A percentile compares a stretch with the other conserved stretches of the same genome.
These are phyloP conservation scores for Cornus florida DNA, from an alignment of 148 eudicot genomes.

Conservation along the genomic window DNA sequence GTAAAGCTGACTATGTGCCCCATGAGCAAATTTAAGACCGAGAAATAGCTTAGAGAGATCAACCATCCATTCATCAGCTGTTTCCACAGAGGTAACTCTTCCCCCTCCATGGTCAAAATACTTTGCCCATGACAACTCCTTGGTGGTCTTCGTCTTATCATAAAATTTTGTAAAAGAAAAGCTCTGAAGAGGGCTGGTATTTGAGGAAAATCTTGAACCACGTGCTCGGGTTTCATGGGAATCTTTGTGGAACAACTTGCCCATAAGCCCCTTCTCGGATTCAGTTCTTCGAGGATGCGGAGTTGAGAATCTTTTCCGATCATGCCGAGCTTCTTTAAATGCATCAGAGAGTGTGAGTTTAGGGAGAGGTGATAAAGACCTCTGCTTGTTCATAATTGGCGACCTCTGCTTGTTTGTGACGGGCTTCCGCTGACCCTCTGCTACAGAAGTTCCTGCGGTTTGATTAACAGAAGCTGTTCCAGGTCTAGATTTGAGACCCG, in stretches of 20 bases:
- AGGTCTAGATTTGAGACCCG: conserved; percentile 39
- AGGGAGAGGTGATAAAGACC: conserved; percentile 69
- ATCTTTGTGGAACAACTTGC: conserved; percentile 35
- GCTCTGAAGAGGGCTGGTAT: conserved; percentile 54
- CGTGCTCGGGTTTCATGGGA: conserved; percentile 23
- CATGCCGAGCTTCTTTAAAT: conserved; percentile 71
- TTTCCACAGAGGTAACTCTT: conserved; percentile 70
- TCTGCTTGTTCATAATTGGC: conserved; percentile 27
- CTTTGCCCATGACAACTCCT: conserved; percentile 68
- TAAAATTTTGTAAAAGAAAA: conserved; percentile 41
- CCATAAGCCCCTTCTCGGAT: conserved; percentile 38
- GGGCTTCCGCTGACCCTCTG: conserved; percentile 43
- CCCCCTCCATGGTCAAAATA: conserved; percentile 80
- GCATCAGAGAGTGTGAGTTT: conserved; percentile 50
- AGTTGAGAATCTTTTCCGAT: conserved; percentile 63
- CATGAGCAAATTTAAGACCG: conserved; percentile 84
- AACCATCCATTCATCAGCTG: conserved; percentile 67
- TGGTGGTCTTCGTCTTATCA: conserved; percentile 46
- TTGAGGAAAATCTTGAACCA: conserved; percentile 22
- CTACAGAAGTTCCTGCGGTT: conserved; percentile 18
- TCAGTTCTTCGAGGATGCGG: conserved; percentile 56
- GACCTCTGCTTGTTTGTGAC: conserved; percentile 54
- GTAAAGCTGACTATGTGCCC: conserved; percentile 80
- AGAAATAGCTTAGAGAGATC: conserved; percentile 79
- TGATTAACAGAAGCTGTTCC: conserved; percentile 20